These are phyloP conservation scores for Kodamaea suecica DNA, from an alignment of 1,139 yeast genomes.

Conservation along the genomic window DNA sequence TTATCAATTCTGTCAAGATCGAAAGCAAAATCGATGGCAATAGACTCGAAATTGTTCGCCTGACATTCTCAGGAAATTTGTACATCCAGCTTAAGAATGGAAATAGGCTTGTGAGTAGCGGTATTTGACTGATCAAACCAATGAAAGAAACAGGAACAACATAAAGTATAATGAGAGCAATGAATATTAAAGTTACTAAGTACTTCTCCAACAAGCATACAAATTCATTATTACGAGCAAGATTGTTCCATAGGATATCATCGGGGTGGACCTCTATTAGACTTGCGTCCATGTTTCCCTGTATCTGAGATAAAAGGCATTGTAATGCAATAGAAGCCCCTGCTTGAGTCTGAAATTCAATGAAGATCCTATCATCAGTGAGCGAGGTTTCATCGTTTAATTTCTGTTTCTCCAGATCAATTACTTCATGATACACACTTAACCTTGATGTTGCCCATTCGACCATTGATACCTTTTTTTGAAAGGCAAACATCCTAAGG, in stretches of 20 bases:
- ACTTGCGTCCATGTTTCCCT: conserved; percentile 41
- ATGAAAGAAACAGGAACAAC: conserved; percentile 71
- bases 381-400: conserved; percentile 18
- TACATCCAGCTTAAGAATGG: conserved; percentile 55
- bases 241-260: conserved; percentile 60
- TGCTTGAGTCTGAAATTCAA: conserved; percentile 47
- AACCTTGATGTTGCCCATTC: conserved; percentile 31
- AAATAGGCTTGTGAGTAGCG: conserved; percentile 51
- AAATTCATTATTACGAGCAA: conserved; percentile 35
- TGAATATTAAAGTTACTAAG: conserved; percentile 40
- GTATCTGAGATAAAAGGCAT: conserved; percentile 42
- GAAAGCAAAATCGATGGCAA: conserved; percentile 62
- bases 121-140: conserved; percentile 64
- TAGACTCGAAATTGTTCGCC: conserved; percentile 53
- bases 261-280: conserved; percentile 52
- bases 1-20: conserved; percentile 53
- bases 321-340: conserved; percentile 57
- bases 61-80: conserved; percentile 49
- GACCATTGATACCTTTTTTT: conserved; percentile 20
- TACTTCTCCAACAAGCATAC: conserved; percentile 34
- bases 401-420: conserved; percentile 22
- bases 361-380: conserved; percentile 44
- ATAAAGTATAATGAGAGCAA: conserved; percentile 54
- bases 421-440: conserved; percentile 15
- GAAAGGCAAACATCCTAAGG: conserved; percentile 23